Base-by-base conservation (phyloP, 345 rosid genomes). In the Cochlearia excelsa region DNA sequence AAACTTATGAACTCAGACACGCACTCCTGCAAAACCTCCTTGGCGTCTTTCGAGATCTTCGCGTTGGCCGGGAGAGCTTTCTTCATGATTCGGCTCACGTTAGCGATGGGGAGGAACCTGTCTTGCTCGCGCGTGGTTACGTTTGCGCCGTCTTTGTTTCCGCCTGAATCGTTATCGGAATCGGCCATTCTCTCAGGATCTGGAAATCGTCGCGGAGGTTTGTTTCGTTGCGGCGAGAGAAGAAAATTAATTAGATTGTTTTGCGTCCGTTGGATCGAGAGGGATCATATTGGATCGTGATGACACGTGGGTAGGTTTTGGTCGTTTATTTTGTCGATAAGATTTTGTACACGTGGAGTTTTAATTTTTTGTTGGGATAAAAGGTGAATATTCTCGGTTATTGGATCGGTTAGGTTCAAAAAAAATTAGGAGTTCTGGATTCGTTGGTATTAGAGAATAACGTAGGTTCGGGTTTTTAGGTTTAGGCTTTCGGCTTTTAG, bases 51-150 rank as follows among this genome's bases (percentile, higher is more conserved):
- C 0, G 87, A 84, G 67, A 84, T 84, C 69, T 84, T 84, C 0
- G 88, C 91, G 76, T 84, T 84, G 4, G 85, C 84, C 29, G 85
- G 87, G 9, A 84, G 54, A 0, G 85, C 90, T 54, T 84, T 84
- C 71, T 84, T 84, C 91, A 84, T 84, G 71, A 82, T 84, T 65
- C 88, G 59, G 72, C 91, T 84, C 26, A 82, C 91, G 78, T 84
- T 84, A 1, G 87, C 87, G 3, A 84, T 84, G 23, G 87, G 91
- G 29, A 84, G 66, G 52, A 84, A 79, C 57, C 87, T 67, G 51
- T 82, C 87, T 35, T 84, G 91, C 44, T 82, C 88, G 37, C 78
- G 74, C 4, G 81, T 69, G 8, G 87, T 82, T 28, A 68, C 66
- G 45, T 74, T 84, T 2, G 75, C 69, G 28, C 76, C 69, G 47